Conservation (phyloP, 2,329 filamentous ascomycete genomes). For the Phaeosphaeriaceae sp. region DNA sequence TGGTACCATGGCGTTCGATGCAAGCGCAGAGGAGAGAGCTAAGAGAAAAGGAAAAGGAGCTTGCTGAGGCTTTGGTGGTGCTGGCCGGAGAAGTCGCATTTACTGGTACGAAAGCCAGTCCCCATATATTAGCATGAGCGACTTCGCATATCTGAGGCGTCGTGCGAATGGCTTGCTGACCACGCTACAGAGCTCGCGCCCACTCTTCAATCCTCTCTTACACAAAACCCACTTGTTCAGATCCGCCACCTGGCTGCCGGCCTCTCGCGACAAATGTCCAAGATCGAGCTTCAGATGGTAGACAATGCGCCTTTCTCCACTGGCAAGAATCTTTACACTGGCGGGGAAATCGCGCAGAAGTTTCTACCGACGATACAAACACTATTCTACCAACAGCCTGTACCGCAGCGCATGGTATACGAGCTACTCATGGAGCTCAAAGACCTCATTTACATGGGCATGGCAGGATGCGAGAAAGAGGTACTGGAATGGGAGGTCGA, state of each 20-base stretch:
- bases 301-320: constrained; percentile 41
- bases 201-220: constrained; percentile 38
- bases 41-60: constrained; percentile 41
- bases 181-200: constrained; percentile 36
- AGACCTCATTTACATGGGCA: constrained; percentile 37
- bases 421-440: constrained; percentile 45
- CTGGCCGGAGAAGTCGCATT: constrained; percentile 44
- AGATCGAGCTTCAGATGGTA: constrained; percentile 42
- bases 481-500: constrained; percentile 41
- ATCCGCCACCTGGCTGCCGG: constrained; percentile 43
- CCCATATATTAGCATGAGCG: not conserved
- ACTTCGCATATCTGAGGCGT: too few relatives aligned
- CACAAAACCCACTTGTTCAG: constrained; percentile 41
- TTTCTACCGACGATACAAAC: constrained; percentile 40
- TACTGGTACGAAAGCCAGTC: constrained; percentile 26
- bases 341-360: constrained; percentile 40
- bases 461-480: constrained; percentile 32
- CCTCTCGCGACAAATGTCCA: constrained; percentile 44
- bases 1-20: constrained; percentile 46
- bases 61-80: constrained; percentile 43
- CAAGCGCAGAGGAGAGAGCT: constrained; percentile 41
- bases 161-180: not conserved
- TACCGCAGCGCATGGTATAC: constrained; percentile 44
- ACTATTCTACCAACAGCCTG: constrained; percentile 39
- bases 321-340: constrained; percentile 43